Percentiles rank a stretch among this genome's conserved stretches.
phyloP scores from a whole-genome alignment of 306 rosid genomes.

The Biancaea sappan region DNA sequence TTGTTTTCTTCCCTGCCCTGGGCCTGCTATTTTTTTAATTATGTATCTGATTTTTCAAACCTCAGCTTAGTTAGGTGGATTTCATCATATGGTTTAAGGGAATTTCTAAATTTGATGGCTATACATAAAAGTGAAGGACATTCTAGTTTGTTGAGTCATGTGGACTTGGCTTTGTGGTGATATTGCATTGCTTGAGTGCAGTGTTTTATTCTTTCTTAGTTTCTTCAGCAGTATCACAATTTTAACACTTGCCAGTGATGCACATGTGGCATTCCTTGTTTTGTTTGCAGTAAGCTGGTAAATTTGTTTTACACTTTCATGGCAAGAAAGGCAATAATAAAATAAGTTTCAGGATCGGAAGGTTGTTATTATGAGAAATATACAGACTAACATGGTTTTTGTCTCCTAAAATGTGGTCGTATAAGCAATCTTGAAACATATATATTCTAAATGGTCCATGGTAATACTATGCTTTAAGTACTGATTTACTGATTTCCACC shows the following conservation, averaged over 20 bases:
- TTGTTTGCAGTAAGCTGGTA: not conserved
- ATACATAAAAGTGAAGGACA: not conserved
- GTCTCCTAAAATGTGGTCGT: slow-evolving; percentile 17
- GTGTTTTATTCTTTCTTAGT: not conserved
- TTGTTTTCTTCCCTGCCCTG: not conserved
- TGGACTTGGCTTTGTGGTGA: not conserved
- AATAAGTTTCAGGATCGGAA: slow-evolving; percentile 6
- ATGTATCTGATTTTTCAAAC: slow-evolving; percentile 22
- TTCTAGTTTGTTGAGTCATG: not conserved
- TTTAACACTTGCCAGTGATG: not conserved
- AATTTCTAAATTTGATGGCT: slow-evolving; percentile 4
- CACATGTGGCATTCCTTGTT: not conserved
- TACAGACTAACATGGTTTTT: slow-evolving; percentile 14
- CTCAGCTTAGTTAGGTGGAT: not conserved
- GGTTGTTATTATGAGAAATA: slow-evolving; percentile 6
- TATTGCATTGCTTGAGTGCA: slow-evolving; percentile 28
- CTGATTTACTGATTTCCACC: slow-evolving; percentile 34
- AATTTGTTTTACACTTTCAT: not conserved
- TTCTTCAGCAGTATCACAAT: not conserved
- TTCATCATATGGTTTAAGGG: not conserved
- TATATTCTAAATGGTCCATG: not conserved
- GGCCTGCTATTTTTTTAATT: slow-evolving; percentile 1
- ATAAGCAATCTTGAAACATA: not conserved
- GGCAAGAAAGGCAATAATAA: slow-evolving; percentile 9
- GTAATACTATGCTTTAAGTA: slow-evolving; percentile 17